Evolutionary conservation across 495 filamentous ascomycete genomes (phyloP), one percentile per base, ranked within the genome.

Genomic region (Pyrenula massariospora): DNA sequence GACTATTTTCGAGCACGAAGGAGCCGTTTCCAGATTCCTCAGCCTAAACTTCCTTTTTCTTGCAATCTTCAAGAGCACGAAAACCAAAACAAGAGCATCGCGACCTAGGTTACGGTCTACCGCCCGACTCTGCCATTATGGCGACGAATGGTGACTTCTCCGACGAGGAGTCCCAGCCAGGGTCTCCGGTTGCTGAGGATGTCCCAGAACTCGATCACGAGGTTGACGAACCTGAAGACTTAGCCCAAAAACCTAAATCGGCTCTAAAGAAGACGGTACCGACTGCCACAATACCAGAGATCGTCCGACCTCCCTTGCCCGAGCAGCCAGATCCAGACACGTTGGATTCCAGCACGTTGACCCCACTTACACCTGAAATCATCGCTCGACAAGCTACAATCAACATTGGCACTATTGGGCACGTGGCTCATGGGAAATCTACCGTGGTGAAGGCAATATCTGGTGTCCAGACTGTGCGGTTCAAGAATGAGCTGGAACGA

Each of bases 371-470:
- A 2, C 91, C 93, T 59, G 93, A 97, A 65, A 96, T 98, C 63
- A 98, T 98, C 67, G 84, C 87, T 57, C 84, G 94, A 57, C 93
- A 98, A 79, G 93, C 93, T 22, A 98, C 94, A 36, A 95, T 96
- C 76, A 98, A 98, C 74, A 96, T 98, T 64, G 93, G 91, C 60
- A 96, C 93, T 36, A 97, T 98, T 70, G 93, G 93, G 52, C 94
- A 97, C 71, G 92, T 96, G 78, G 94, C 93, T 64, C 92, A 97
- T 83, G 91, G 93, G 58, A 97, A 98, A 71, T 92, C 87, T 48
- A 98, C 93, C 15, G 94, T 98, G 22, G 93, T 98, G 57, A 98
- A 98, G 80, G 93, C 93, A 56, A 96, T 98, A 61, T 96, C 93
- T 0, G 94, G 93, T 52, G 93, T 98, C 24, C 93, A 98, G 79